A percentile compares a stretch with the other conserved stretches of the same genome.
These are phyloP conservation scores for Monosporascus sp. DNA, from an alignment of 2,329 filamentous ascomycete species.

Conservation along the genomic window DNA sequence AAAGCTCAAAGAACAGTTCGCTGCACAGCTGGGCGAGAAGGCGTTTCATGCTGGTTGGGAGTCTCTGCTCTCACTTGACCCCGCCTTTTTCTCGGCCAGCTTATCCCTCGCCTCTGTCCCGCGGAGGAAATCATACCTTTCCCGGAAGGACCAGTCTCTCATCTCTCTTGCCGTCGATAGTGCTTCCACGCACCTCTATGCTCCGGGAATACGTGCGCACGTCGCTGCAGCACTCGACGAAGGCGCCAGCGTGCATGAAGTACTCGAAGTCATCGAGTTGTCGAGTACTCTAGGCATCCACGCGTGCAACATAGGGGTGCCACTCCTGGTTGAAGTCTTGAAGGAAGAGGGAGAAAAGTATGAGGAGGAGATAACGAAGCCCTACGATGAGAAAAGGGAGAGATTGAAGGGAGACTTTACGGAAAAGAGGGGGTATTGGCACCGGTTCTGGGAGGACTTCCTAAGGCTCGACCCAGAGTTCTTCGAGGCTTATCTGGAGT, in stretches of 20 bases:
- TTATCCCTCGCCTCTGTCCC: conserved; percentile 20
- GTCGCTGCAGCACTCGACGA: conserved; percentile 31
- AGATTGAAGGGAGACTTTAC: conserved; percentile 37
- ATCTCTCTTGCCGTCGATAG: conserved; percentile 38
- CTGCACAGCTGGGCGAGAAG: conserved; percentile 10
- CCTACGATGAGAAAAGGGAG: conserved; percentile 30
- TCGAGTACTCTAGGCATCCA: conserved; percentile 41
- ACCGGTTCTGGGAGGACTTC: conserved; percentile 39
- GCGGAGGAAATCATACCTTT: conserved; percentile 25
- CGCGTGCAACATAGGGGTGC: conserved; percentile 40
- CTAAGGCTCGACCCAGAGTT: conserved; percentile 39
- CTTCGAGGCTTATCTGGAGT: conserved; percentile 41
- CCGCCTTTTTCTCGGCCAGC: conserved; percentile 21
- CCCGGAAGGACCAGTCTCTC: conserved; percentile 36
- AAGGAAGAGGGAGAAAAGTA: conserved; percentile 31
- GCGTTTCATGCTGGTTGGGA: conserved; percentile 21
- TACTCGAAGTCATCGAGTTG: conserved; percentile 41
- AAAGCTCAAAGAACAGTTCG: conserved; percentile 15
- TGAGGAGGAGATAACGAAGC: conserved; percentile 23
- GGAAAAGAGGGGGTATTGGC: conserved; percentile 41
- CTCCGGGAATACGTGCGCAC: conserved; percentile 35
- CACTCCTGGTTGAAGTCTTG: conserved; percentile 40
- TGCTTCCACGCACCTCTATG: conserved; percentile 38
- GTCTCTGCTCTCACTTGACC: conserved; percentile 18
- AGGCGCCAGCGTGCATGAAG: conserved; percentile 35